Evolutionary conservation across 2,329 filamentous ascomycete genomes (phyloP), one percentile per base, ranked within the genome.

Genomic region (Pyrenochaeta sp.): DNA sequence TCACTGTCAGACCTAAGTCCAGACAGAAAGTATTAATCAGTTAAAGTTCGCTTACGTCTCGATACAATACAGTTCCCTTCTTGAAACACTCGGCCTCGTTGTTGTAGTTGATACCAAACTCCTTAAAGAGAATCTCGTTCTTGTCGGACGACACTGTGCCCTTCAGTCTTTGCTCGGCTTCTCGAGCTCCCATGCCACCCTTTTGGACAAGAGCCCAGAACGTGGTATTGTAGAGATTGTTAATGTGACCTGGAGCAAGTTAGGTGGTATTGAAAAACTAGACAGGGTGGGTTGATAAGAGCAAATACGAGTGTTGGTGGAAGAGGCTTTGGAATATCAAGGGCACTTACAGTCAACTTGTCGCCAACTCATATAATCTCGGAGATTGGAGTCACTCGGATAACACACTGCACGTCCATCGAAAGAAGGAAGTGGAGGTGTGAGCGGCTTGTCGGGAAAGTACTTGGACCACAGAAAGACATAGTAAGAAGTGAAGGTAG

Each of bases 181-280:
- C 89, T 45, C 87, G 89, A 27, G 87, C 85, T 46, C 85, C 87
- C 79, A 95, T 84, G 0, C 89, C 90, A 2, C 91, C 93, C 42
- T 86, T 80, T 60, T 91, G 86, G 18, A 98, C 89, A 67, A 99
- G 81, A 0, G 89, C 82, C 95, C 95, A 99, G 75, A 98, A 98
- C 0, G 92, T 91, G 0, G 95, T 99, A 74, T 99, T 99, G 77
- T 97, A 99, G 4, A 99, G 84, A 69, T 99, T 99, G 76, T 99
- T 99, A 67, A 99, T 96, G 73, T 99, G 95, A 62, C 91, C 91
- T 94, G 54, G 65, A 52, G 48, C 11, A 47, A 9, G 20, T 42
- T 21, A 33, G 37, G 46, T 42, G 32, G 41, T 7, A 17, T 11
- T 17, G 17, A 30, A 27, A 14, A 20, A 23, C 31, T 32, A 32